phyloP scores from a whole-genome alignment of 345 rosid genomes.

The Eucalyptus viminalis region DNA sequence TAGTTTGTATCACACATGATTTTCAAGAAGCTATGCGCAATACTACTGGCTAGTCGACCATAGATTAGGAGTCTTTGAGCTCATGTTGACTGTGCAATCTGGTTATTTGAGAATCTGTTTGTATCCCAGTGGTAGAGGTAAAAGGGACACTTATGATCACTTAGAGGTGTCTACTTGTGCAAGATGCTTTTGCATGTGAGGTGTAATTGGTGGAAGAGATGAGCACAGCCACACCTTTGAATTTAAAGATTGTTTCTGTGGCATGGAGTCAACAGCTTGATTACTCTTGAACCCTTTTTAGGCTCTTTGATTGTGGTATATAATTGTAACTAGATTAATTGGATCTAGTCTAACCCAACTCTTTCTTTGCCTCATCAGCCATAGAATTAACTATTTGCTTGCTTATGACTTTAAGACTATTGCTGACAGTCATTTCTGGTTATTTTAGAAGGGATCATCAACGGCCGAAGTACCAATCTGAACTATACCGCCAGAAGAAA shows the following conservation, averaged over 20 bases:
- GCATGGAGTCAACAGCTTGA: neutral
- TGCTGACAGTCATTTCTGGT: neutral
- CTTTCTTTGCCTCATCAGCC: neutral
- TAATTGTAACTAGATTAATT: neutral
- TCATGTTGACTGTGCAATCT: neutral
- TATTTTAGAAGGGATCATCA: conserved; percentile 38
- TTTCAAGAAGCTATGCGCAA: neutral
- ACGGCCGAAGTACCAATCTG: conserved; percentile 44
- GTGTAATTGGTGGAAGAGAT: neutral
- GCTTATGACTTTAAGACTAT: conserved; percentile 1
- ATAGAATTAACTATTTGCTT: neutral
- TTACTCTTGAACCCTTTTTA: neutral
- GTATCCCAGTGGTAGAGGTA: neutral
- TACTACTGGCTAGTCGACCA: neutral
- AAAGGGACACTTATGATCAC: conserved; percentile 8
- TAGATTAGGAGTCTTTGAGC: neutral
- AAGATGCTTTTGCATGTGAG: neutral
- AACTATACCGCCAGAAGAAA: conserved; percentile 48
- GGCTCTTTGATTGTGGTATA: neutral
- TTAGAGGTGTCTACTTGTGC: neutral
- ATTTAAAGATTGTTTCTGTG: neutral
- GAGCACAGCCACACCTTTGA: neutral
- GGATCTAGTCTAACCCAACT: neutral
- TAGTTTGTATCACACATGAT: neutral
- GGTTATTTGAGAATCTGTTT: neutral